Conservation (phyloP, 495 filamentous ascomycete species). For the Penicillium egyptiacum region DNA sequence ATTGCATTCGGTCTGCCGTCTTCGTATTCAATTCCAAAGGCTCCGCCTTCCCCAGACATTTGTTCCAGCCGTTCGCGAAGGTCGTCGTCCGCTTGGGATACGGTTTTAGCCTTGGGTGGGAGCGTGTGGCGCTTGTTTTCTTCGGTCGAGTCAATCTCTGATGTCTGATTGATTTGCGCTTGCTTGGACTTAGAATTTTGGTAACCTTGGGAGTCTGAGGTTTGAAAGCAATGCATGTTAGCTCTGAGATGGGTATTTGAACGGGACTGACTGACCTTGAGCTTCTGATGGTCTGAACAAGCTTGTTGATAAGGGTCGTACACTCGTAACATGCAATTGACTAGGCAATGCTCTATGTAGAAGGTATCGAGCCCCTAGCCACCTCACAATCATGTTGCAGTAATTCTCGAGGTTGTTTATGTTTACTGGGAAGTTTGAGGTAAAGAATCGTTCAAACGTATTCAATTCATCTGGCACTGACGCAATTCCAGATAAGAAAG, state of each 20-base stretch:
- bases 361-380: neutral
- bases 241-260: neutral
- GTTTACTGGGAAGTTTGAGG: neutral
- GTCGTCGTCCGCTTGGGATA: slow-evolving; percentile 66
- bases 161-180: neutral
- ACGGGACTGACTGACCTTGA: slow-evolving; percentile 11
- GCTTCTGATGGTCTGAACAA: slow-evolving; percentile 3
- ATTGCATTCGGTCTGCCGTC: slow-evolving; percentile 71
- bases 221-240: neutral
- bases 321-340: neutral
- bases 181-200: neutral
- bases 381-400: neutral
- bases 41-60: slow-evolving; percentile 72
- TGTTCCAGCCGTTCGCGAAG: slow-evolving; percentile 64
- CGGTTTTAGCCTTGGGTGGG: slow-evolving; percentile 43
- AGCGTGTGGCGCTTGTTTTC: slow-evolving; percentile 7
- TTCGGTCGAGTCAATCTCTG: slow-evolving; percentile 4
- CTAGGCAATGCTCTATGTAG: neutral
- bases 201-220: neutral
- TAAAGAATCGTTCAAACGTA: neutral
- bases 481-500: neutral
- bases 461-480: neutral
- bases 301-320: slow-evolving; percentile 9
- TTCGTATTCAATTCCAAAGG: slow-evolving; percentile 76
- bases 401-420: neutral